Evolutionary conservation across 768 basidiomycete species (phyloP).

Genomic region (Calocera viscosa): DNA sequence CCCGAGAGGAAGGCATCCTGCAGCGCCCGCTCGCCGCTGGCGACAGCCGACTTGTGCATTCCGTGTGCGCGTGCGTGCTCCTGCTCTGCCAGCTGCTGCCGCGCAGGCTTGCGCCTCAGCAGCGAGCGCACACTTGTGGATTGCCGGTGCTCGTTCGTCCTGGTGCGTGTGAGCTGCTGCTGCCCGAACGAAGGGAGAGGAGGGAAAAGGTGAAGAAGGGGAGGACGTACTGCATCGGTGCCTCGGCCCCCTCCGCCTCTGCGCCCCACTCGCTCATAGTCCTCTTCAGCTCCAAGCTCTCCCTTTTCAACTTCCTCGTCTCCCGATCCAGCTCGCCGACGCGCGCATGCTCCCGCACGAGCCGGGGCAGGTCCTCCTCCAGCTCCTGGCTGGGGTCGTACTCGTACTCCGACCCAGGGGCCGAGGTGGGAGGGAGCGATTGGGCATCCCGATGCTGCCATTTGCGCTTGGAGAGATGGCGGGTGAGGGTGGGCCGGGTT

Average conservation of each 20-base stretch:
- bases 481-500: background rate
- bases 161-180: background rate
- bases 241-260: background rate
- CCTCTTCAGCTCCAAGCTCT: constrained; percentile 7
- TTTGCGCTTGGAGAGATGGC: background rate
- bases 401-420: background rate
- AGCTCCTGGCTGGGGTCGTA: background rate
- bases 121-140: background rate
- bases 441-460: background rate
- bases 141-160: background rate
- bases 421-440: background rate
- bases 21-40: background rate
- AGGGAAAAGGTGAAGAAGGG: background rate
- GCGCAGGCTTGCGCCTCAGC: background rate
- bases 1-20: background rate
- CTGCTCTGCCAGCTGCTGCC: background rate
- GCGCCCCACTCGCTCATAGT: background rate
- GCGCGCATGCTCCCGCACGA: background rate
- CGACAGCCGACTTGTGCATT: background rate
- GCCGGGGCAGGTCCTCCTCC: background rate
- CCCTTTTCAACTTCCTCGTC: background rate
- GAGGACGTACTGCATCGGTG: background rate
- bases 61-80: background rate
- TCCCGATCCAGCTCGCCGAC: background rate
- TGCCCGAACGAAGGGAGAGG: background rate